Conservation (phyloP, 2,329 filamentous ascomycete species). For the Scytalidium lignicola region DNA sequence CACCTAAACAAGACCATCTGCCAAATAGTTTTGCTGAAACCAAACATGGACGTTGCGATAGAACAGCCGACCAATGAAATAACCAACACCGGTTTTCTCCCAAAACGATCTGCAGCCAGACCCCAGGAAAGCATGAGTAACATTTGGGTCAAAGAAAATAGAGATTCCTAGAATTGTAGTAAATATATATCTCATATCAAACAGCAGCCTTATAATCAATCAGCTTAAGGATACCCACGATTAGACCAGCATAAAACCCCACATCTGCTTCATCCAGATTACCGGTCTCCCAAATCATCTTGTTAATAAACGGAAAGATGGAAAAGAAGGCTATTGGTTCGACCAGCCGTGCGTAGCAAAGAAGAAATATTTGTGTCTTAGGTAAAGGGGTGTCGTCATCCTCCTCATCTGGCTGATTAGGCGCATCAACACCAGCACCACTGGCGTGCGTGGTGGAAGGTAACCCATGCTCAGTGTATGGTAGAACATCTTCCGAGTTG, state of each 20-base stretch:
- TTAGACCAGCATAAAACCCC: conserved; percentile 74
- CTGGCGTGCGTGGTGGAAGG: not conserved
- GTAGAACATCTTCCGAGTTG: not conserved
- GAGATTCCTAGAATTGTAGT: conserved; percentile 39
- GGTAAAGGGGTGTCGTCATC: conserved; percentile 47
- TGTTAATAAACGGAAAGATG: conserved; percentile 75
- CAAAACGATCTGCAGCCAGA: conserved; percentile 58
- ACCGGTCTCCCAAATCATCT: conserved; percentile 68
- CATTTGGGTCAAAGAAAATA: conserved; percentile 74
- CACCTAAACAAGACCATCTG: conserved; percentile 73
- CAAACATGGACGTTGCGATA: conserved; percentile 59
- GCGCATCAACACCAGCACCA: not conserved
- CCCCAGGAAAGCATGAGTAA: conserved; percentile 74
- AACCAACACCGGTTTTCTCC: conserved; percentile 69
- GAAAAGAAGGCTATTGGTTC: conserved; percentile 81
- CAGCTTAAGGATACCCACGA: conserved; percentile 31
- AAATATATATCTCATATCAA: not conserved
- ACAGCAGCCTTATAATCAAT: not conserved
- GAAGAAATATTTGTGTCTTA: conserved; percentile 60
- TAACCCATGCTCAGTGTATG: not conserved
- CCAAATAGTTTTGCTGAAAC: conserved; percentile 58
- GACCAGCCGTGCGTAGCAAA: conserved; percentile 68
- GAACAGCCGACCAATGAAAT: conserved; percentile 60
- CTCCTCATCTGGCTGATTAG: conserved; percentile 11
- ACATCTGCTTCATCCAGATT: conserved; percentile 58